These are phyloP conservation scores for Coccomyxa sp. DNA, from an alignment of 139 green algal genomes.

Conservation along the genomic window DNA sequence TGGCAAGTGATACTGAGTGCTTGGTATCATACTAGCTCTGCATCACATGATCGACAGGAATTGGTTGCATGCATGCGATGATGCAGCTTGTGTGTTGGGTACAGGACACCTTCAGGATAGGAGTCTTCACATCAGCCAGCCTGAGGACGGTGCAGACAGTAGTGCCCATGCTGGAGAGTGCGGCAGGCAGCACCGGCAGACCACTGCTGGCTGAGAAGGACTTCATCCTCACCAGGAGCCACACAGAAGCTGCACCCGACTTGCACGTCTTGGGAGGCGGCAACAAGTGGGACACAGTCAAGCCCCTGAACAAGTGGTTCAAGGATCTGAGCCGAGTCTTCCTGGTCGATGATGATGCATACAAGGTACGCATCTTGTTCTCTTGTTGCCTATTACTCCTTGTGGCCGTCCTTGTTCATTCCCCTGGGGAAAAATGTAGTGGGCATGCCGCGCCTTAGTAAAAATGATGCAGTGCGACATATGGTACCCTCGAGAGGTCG, in stretches of 20 bases:
- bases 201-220: not conserved
- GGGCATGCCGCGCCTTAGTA: too few species aligned
- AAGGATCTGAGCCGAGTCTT: constrained; percentile 30
- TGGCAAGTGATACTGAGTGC: not conserved
- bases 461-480: too few species aligned
- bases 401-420: too few species aligned
- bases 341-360: constrained; percentile 60
- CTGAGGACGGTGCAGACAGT: constrained; percentile 20
- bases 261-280: constrained; percentile 26
- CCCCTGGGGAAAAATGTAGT: too few species aligned
- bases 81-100: not conserved
- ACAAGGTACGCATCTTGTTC: constrained; percentile 26
- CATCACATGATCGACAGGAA: not conserved
- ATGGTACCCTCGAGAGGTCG: too few species aligned
- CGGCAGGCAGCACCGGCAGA: not conserved
- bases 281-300: constrained; percentile 58
- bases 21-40: not conserved
- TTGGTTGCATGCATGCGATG: too few species aligned
- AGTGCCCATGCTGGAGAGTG: constrained; percentile 27
- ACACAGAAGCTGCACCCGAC: constrained; percentile 29
- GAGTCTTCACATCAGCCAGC: constrained; percentile 41
- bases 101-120: constrained; percentile 39
- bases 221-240: not conserved
- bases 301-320: constrained; percentile 51
- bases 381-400: too few species aligned